These are phyloP conservation scores for Platanus orientalis DNA, from an alignment of 164 flowering plant species.

Conservation along the genomic window DNA sequence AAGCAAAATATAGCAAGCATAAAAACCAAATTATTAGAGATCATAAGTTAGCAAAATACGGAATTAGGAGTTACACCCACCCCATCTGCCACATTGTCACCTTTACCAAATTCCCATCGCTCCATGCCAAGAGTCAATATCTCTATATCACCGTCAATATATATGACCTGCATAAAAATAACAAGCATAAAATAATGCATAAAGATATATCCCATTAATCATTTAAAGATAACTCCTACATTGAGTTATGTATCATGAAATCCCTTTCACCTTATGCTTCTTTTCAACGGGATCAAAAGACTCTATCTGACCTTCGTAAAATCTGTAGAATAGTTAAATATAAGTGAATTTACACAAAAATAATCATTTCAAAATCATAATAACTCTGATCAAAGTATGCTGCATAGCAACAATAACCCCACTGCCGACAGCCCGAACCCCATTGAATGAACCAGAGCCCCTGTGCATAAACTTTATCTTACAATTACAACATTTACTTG, in stretches of 20 bases:
- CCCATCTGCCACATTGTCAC: slow-evolving; percentile 28
- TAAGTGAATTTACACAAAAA: not conserved
- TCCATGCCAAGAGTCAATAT: slow-evolving; percentile 46
- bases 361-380: no score
- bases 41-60: not conserved
- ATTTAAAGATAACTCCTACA: not conserved
- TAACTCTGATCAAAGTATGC: no score
- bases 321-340: slow-evolving; percentile 44
- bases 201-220: not conserved
- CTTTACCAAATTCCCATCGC: slow-evolving; percentile 41
- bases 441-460: no score
- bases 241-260: not conserved
- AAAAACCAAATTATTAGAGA: not conserved
- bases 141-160: slow-evolving; percentile 78
- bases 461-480: no score
- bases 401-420: no score
- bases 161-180: slow-evolving; percentile 41
- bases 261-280: slow-evolving; percentile 58
- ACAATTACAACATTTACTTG: no score
- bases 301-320: slow-evolving; percentile 55
- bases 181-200: not conserved
- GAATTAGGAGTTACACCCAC: slow-evolving; percentile 24
- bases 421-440: no score
- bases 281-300: slow-evolving; percentile 46
- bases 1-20: not conserved